Evolutionary conservation across 257 asterid genomes (phyloP).

Genomic region (Solanum stenotomum): DNA sequence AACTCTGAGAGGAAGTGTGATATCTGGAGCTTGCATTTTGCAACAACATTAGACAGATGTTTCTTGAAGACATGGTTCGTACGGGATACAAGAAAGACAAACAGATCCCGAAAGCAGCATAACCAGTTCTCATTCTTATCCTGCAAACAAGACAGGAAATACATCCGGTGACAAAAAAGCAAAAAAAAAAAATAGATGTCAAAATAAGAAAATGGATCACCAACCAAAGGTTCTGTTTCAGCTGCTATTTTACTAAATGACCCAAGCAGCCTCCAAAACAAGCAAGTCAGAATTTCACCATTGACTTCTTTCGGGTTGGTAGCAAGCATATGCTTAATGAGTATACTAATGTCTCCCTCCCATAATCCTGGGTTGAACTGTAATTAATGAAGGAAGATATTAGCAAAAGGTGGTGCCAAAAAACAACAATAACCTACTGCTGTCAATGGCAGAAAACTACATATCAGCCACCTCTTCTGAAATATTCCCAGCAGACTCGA

Average conservation of each 20-base stretch:
- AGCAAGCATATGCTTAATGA: slow-evolving; percentile 36
- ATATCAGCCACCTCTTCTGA: neutral
- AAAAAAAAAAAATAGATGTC: neutral
- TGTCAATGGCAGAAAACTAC: neutral
- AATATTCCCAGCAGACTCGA: slow-evolving; percentile 33
- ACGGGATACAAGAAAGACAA: slow-evolving; percentile 56
- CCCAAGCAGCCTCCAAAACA: slow-evolving; percentile 59
- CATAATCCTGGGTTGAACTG: slow-evolving; percentile 38
- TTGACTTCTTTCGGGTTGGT: slow-evolving; percentile 35
- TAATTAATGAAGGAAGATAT: slow-evolving; percentile 5
- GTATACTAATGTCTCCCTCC: slow-evolving; percentile 41
- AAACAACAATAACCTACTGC: neutral
- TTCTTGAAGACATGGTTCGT: slow-evolving; percentile 38
- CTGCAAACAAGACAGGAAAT: slow-evolving; percentile 30
- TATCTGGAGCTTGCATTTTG: slow-evolving; percentile 39
- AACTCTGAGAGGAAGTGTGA: slow-evolving; percentile 40
- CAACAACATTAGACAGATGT: slow-evolving; percentile 44
- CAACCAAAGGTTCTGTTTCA: slow-evolving; percentile 36
- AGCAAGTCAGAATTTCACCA: slow-evolving; percentile 48
- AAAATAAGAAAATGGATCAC: slow-evolving; percentile 16
- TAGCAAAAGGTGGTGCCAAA: slow-evolving; percentile 2
- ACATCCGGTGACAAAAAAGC: neutral
- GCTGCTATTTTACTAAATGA: slow-evolving; percentile 38
- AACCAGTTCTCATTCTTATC: slow-evolving; percentile 45
- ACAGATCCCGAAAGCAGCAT: slow-evolving; percentile 49